Conservation (phyloP, 371 early-diverging fungal species). For the Catenaria anguillulae region DNA sequence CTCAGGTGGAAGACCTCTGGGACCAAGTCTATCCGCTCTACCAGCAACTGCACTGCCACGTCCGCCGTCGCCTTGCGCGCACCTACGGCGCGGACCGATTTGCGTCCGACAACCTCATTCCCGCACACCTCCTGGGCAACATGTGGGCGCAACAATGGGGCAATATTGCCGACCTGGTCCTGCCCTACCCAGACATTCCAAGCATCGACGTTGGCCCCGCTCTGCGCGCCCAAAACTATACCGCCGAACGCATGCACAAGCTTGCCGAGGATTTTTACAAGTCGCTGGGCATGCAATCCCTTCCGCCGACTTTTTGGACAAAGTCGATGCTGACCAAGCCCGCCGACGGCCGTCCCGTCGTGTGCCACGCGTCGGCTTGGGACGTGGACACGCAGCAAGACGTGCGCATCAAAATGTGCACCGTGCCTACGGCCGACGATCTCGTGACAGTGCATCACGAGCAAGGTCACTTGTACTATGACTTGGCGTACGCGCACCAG, state of each 20-base stretch:
- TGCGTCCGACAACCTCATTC: not conserved
- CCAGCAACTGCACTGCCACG: slow-evolving; percentile 13
- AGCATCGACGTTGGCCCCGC: not conserved
- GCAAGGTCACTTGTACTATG: slow-evolving; percentile 17
- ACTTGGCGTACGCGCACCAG: slow-evolving; percentile 12
- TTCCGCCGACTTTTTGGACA: slow-evolving; percentile 13
- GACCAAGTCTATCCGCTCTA: slow-evolving; percentile 14
- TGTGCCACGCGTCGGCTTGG: slow-evolving; percentile 14
- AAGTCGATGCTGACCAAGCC: slow-evolving; percentile 13
- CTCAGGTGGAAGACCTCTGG: slow-evolving; percentile 10
- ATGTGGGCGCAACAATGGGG: slow-evolving; percentile 18
- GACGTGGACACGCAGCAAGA: slow-evolving; percentile 14
- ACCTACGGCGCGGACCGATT: not conserved
- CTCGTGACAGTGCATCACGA: slow-evolving; percentile 17
- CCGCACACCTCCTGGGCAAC: slow-evolving; percentile 10
- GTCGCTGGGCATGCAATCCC: slow-evolving; percentile 8
- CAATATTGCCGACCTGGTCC: slow-evolving; percentile 11
- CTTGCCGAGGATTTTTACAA: slow-evolving; percentile 16
- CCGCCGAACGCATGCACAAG: slow-evolving; percentile 11
- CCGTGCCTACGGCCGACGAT: slow-evolving; percentile 11
- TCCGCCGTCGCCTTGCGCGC: not conserved
- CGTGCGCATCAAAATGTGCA: slow-evolving; percentile 19
- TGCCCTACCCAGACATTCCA: slow-evolving; percentile 12
- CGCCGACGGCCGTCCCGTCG: slow-evolving; percentile 10
- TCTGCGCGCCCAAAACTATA: slow-evolving; percentile 9